Evolutionary conservation across 192 early-diverging fungal genomes (phyloP), one percentile per base, ranked within the genome.

Genomic region (Coemansia sp.): DNA sequence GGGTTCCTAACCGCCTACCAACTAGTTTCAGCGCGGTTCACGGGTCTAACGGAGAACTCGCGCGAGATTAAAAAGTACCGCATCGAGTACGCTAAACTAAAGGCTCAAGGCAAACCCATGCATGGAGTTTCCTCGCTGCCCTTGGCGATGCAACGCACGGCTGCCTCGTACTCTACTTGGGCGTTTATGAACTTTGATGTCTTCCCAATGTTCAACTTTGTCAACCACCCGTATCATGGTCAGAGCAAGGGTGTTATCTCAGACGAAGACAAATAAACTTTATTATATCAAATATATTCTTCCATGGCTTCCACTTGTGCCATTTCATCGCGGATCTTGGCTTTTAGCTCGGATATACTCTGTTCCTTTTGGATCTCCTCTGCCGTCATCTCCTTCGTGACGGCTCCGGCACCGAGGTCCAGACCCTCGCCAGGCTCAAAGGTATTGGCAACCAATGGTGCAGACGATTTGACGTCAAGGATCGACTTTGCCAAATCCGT

Each of bases 41-140:
- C 90, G 90, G 96, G 96, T 32, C 91, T 90, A 85, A 80, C 76
- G 25, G 96, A 98, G 78, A 98, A 98, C 78, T 78, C 77, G 44
- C 81, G 86, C 44, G 96, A 98, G 79, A 88, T 88, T 36, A 85
- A 79, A 61, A 88, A 77, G 82, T 87, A 91, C 80, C 80, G 78
- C 25, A 69, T 66, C 23, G 92, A 93, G 82, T 88, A 90, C 80
- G 65, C 60, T 25, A 82, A 86, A 45, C 80, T 86, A 19, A 75
- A 87, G 68, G 86, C 84, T 46, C 79, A 87, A 70, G 92, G 92
- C 42, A 89, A 90, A 67, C 70, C 90, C 27, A 79, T 92, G 67
- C 87, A 92, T 67, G 90, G 90, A 17, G 75, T 74, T 4, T 85
- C 85, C 21, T 68, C 74, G 23, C 69, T 92, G 76, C 82, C 84